Evolutionary conservation across 2,329 filamentous ascomycete genomes (phyloP).

Genomic region (Calonectria honghensis): DNA sequence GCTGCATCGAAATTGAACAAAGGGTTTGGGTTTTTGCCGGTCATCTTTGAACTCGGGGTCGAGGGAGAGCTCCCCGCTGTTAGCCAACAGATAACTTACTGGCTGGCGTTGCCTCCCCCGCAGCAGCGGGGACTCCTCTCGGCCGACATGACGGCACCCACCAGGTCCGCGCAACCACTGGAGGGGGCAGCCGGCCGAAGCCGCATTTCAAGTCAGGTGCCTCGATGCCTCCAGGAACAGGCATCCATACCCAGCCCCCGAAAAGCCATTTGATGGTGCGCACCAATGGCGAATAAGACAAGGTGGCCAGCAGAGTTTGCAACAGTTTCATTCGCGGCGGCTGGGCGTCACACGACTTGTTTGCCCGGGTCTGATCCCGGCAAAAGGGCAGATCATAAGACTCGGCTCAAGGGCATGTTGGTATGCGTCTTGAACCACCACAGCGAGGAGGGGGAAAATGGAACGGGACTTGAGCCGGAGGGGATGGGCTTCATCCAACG

Average conservation of each 20-base stretch:
- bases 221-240: constrained; percentile 50
- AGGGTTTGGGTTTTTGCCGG: neutral
- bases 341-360: constrained; percentile 53
- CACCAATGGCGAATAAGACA: constrained; percentile 40
- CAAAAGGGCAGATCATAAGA: constrained; percentile 52
- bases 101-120: constrained; percentile 12
- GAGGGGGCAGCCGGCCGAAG: constrained; percentile 44
- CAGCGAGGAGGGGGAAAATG: constrained; percentile 32
- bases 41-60: neutral
- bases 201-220: constrained; percentile 50
- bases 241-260: constrained; percentile 40
- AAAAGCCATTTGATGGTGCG: constrained; percentile 31
- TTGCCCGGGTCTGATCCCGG: constrained; percentile 44
- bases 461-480: constrained; percentile 34
- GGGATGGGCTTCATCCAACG: constrained; percentile 3
- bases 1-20: neutral
- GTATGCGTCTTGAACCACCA: constrained; percentile 33
- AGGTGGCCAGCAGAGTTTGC: constrained; percentile 42
- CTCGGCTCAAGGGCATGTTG: constrained; percentile 45
- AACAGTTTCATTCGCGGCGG: constrained; percentile 40
- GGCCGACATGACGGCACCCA: constrained; percentile 46
- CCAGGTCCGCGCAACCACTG: constrained; percentile 13
- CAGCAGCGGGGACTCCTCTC: constrained; percentile 46
- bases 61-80: constrained; percentile 32
- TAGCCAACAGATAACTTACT: constrained; percentile 16